Conservation (phyloP, 805 yeast genomes). For the Yarrowia sp. region DNA sequence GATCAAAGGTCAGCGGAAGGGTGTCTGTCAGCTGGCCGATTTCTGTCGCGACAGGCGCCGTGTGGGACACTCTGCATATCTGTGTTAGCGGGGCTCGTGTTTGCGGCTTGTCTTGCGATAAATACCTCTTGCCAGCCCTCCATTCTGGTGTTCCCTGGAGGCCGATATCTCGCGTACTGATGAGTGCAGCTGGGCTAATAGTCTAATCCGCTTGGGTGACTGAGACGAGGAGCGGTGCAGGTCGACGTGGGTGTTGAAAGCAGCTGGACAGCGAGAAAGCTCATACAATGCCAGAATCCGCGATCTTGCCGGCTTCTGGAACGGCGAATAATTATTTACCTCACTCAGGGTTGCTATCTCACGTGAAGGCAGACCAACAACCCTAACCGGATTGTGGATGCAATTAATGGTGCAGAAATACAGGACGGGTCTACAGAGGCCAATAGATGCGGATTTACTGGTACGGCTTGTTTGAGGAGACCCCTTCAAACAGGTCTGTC, state of each 20-base stretch:
- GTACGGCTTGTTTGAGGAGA: too few relatives aligned
- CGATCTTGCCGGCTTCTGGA: too few relatives aligned
- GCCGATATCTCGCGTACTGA: slow-evolving; percentile 18
- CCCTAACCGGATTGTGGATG: slow-evolving; percentile 16
- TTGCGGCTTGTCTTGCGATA: background rate
- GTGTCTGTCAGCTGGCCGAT: slow-evolving; percentile 30
- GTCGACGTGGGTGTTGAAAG: background rate
- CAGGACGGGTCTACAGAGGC: too few relatives aligned
- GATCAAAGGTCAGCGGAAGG: slow-evolving; percentile 56
- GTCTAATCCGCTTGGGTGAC: slow-evolving; percentile 9
- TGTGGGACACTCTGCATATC: slow-evolving; percentile 31
- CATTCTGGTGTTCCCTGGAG: slow-evolving; percentile 26
- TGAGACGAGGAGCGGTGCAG: background rate
- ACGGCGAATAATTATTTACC: background rate
- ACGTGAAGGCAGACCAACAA: slow-evolving; percentile 5
- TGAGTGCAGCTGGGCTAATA: slow-evolving; percentile 19
- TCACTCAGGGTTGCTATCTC: slow-evolving; percentile 8
- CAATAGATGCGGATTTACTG: too few relatives aligned
- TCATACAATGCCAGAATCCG: too few relatives aligned
- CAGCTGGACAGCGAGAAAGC: too few relatives aligned
- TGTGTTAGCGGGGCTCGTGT: background rate
- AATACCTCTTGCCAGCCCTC: slow-evolving; percentile 33
- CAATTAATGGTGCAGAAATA: too few relatives aligned
- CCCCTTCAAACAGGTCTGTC: too few relatives aligned
- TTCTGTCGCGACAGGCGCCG: slow-evolving; percentile 29